Percentiles rank a stretch among this genome's conserved stretches.
phyloP scores from a whole-genome alignment of 768 basidiomycete species.

The Hypholoma fasciculare region DNA sequence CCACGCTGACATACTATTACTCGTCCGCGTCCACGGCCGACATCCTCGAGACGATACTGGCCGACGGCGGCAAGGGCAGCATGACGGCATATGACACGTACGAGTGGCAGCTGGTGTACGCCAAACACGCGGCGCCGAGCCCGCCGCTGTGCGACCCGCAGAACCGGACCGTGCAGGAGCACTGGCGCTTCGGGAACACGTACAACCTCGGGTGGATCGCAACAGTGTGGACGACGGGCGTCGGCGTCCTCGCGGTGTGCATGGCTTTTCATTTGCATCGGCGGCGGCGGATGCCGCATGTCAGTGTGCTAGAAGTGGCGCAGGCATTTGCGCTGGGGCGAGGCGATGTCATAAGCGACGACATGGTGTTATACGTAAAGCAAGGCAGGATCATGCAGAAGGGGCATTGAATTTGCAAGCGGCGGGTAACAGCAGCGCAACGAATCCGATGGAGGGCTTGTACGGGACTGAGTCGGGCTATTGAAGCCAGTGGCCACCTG shows the following conservation, averaged over 20 bases:
- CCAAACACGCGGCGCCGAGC: neutral
- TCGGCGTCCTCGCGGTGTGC: neutral
- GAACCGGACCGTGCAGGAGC: constrained; percentile 1
- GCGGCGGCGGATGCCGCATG: neutral
- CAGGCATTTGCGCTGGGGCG: constrained; percentile 5
- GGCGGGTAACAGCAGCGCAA: no score
- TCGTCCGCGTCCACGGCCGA: neutral
- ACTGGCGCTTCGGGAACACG: constrained; percentile 7
- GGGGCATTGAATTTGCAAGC: neutral
- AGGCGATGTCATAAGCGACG: neutral
- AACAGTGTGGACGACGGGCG: constrained; percentile 1
- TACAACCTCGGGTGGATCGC: constrained; percentile 10
- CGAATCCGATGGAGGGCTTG: no score
- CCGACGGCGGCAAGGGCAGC: constrained; percentile 6
- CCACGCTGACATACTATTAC: neutral
- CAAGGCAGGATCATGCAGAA: neutral
- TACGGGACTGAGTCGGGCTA: no score
- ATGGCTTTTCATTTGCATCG: neutral
- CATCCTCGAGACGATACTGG: neutral
- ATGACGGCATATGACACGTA: neutral
- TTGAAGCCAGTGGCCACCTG: no score
- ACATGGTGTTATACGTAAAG: neutral
- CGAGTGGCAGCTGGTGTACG: neutral
- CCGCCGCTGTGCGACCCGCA: neutral
- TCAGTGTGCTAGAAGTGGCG: neutral